Percentiles rank a stretch among this genome's conserved stretches.
phyloP scores from a whole-genome alignment of 1,284 basidiomycete species.

The Boletellus deceptivus region DNA sequence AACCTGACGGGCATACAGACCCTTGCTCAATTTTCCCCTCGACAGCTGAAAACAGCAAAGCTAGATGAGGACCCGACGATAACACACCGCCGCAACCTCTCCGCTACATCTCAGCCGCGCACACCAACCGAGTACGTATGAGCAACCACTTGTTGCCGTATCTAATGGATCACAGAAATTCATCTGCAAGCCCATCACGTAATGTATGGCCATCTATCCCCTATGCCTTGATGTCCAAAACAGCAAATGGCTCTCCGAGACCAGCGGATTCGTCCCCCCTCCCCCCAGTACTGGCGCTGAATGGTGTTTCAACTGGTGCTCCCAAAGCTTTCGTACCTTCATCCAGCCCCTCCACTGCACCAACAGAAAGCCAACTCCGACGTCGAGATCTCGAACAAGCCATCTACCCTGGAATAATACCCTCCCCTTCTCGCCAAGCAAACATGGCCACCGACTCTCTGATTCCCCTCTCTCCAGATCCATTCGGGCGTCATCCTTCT shows the following conservation, averaged over 20 bases:
- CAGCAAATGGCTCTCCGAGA: conserved; percentile 16
- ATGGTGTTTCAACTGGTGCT: conserved; percentile 61
- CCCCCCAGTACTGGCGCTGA: conserved; percentile 62
- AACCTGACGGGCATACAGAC: conserved; percentile 40
- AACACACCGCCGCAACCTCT: conserved; percentile 19
- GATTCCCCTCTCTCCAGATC: conserved; percentile 76
- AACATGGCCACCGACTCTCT: conserved; percentile 40
- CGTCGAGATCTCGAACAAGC: conserved; percentile 51
- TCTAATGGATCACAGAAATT: conserved; percentile 16
- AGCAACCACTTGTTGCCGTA: conserved; percentile 2
- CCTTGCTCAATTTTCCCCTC: conserved; percentile 69
- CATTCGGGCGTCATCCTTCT: conserved; percentile 69
- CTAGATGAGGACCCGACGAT: conserved; percentile 39
- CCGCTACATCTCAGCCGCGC: conserved; percentile 24
- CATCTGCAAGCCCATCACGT: conserved; percentile 14
- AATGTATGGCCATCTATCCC: conserved; percentile 51
- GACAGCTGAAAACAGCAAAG: conserved; percentile 48
- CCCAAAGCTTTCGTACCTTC: conserved; percentile 45
- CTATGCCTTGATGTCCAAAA: conserved; percentile 27
- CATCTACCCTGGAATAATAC: conserved; percentile 43
- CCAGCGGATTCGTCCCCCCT: conserved; percentile 35
- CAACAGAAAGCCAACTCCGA: conserved; percentile 51
- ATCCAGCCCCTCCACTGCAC: conserved; percentile 30
- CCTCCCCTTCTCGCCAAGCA: conserved; percentile 24
- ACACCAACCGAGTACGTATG: conserved; percentile 21